A percentile compares a stretch with the other conserved stretches of the same genome.
phyloP scores from a whole-genome alignment of 192 early-diverging fungal genomes.

The Mortierella alpina region DNA sequence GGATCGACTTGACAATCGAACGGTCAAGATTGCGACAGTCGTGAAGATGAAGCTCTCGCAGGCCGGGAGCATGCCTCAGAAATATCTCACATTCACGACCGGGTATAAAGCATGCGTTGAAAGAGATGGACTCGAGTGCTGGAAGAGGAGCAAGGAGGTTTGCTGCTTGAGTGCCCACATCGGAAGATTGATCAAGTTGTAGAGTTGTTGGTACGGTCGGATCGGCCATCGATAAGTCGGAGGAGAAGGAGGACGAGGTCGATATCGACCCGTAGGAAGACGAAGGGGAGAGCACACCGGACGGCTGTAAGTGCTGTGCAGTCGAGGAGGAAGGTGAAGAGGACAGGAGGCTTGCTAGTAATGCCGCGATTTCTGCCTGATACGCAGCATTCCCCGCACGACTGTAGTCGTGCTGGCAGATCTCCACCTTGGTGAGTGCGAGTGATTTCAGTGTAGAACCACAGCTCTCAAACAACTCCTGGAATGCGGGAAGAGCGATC shows the following conservation, averaged over 20 bases:
- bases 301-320: not conserved
- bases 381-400: constrained; percentile 9
- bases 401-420: constrained; percentile 14
- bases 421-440: constrained; percentile 26
- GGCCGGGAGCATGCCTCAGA: constrained; percentile 9
- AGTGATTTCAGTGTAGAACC: constrained; percentile 22
- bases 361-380: constrained; percentile 19
- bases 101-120: constrained; percentile 21
- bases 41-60: constrained; percentile 29
- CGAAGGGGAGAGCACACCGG: not conserved
- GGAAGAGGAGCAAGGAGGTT: not conserved
- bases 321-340: not conserved
- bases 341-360: constrained; percentile 20
- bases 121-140: constrained; percentile 19
- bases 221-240: not conserved
- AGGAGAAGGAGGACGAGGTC: constrained; percentile 11
- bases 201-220: no score
- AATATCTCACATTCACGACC: constrained; percentile 35
- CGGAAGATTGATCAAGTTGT: no score
- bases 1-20: constrained; percentile 21
- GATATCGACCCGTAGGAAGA: not conserved
- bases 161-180: no score
- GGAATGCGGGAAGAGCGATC: constrained; percentile 18
- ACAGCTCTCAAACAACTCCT: constrained; percentile 34
- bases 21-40: constrained; percentile 16